These are phyloP conservation scores for Amanita jacksonii DNA, from an alignment of 768 basidiomycete genomes.

Conservation along the genomic window DNA sequence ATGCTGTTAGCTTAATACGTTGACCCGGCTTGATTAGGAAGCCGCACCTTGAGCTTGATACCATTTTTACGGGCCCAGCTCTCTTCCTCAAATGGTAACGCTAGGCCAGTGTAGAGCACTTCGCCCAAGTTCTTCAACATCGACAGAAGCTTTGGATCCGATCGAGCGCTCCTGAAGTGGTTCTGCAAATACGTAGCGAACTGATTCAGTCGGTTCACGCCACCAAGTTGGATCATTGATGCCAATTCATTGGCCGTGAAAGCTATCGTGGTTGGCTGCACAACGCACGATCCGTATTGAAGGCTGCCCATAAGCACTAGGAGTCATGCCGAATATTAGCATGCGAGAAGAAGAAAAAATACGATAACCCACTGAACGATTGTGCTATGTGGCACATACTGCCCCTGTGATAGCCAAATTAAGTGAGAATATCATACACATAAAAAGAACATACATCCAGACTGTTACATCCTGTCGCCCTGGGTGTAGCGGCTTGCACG, in stretches of 20 bases:
- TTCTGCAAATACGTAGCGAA: slow-evolving; percentile 60
- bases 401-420: slow-evolving; percentile 42
- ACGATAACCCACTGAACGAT: slow-evolving; percentile 50
- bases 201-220: slow-evolving; percentile 67
- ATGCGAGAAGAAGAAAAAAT: not conserved
- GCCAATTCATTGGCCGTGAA: slow-evolving; percentile 62
- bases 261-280: slow-evolving; percentile 57
- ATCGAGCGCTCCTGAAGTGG: slow-evolving; percentile 52
- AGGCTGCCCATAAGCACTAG: slow-evolving; percentile 63
- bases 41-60: slow-evolving; percentile 52
- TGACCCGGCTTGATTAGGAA: slow-evolving; percentile 9
- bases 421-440: slow-evolving; percentile 14
- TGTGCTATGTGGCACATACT: slow-evolving; percentile 81
- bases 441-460: slow-evolving; percentile 51
- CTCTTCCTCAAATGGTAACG: slow-evolving; percentile 59
- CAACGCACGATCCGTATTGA: slow-evolving; percentile 63
- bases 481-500: slow-evolving; percentile 37
- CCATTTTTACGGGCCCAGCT: slow-evolving; percentile 58
- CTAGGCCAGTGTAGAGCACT: slow-evolving; percentile 55
- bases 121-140: slow-evolving; percentile 50
- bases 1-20: slow-evolving; percentile 14
- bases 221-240: slow-evolving; percentile 59
- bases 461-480: slow-evolving; percentile 58
- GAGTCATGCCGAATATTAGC: slow-evolving; percentile 14
- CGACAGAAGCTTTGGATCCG: slow-evolving; percentile 50